Evolutionary conservation across 2,329 filamentous ascomycete species (phyloP), one percentile per base, ranked within the genome.

Genomic region (Scortechinia acanthostroma): DNA sequence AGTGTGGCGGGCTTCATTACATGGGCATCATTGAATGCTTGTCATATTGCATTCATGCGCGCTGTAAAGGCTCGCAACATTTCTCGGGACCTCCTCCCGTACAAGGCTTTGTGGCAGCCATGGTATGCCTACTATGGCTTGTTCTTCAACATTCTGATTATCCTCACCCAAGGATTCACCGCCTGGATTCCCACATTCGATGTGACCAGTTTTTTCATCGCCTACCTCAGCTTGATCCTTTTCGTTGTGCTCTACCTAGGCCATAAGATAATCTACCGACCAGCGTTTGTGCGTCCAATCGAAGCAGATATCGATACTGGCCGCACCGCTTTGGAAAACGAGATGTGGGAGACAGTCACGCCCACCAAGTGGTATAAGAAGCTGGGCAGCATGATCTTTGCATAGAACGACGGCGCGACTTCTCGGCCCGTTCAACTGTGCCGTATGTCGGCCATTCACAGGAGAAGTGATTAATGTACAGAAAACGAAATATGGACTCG

Each of bases 141-240:
- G 1, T 57, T 74, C 15, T 56, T 79, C 20, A 73, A 88, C 45
- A 57, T 61, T 2, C 62, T 88, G 21, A 68, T 91, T n/a, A 77
- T 74, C 1, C 62, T 91, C 2, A 82, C 87, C 52, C 88, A 88
- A 53, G 87, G 86, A 1, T 91, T 90, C 62, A 75, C 81, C 25
- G 76, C 85, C 14, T 91, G 91, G 58, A 84, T 83, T 58, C 76
- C 79, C 0, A 69, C 80, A 21, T 91, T 81, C 75, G 74, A 69
- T 15, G 74, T 72, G 0, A 68, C 71, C 3, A 70, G 70, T 53
- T 93, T 93, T 54, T 48, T 83, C n/a, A 75, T 77, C 0, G 71
- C 64, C 53, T 89, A 82, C 53, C 69, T 86, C 54, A 83, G 71
- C 6, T 65, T 84, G 0, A 81, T 70, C 42, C 75, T 73, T 51